Evolutionary conservation across 2,329 filamentous ascomycete genomes (phyloP).

Genomic region (Proliferodiscus dingleyae): DNA sequence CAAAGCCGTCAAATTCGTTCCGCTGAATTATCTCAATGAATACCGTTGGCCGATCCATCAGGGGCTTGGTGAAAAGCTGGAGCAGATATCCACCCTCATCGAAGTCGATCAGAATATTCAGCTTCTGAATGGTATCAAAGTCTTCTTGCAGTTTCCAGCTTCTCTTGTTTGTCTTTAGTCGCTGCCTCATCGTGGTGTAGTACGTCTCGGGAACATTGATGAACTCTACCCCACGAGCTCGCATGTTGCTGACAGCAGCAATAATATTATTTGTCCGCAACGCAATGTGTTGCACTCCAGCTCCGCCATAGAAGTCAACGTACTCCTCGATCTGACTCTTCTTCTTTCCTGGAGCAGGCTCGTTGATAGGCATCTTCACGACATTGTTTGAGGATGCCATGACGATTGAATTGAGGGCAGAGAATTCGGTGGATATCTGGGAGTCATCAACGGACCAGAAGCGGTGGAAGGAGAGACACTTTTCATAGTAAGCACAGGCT

Average conservation of each 20-base stretch:
- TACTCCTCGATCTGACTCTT: conserved; percentile 94
- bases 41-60: conserved; percentile 92
- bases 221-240: conserved; percentile 86
- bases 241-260: conserved; percentile 67
- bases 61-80: conserved; percentile 74
- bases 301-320: conserved; percentile 81
- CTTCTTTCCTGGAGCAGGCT: conserved; percentile 84
- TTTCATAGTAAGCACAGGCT: conserved; percentile 71
- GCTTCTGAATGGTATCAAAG: conserved; percentile 66
- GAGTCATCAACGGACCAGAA: conserved; percentile 97
- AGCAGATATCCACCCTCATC: conserved; percentile 85
- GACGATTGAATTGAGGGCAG: conserved; percentile 80
- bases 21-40: conserved; percentile 96
- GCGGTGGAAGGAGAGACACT: conserved; percentile 84
- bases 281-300: conserved; percentile 91
- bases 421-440: conserved; percentile 89
- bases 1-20: conserved; percentile 85
- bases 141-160: conserved; percentile 69
- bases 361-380: conserved; percentile 98
- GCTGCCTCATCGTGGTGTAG: conserved; percentile 70
- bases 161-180: conserved; percentile 61
- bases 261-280: conserved; percentile 80
- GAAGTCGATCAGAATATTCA: conserved; percentile 93
- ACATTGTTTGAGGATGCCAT: conserved; percentile 81
- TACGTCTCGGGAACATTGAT: conserved; percentile 86